These are phyloP conservation scores for Xylariaceae sp. DNA, from an alignment of 2,329 filamentous ascomycete species.

Conservation along the genomic window DNA sequence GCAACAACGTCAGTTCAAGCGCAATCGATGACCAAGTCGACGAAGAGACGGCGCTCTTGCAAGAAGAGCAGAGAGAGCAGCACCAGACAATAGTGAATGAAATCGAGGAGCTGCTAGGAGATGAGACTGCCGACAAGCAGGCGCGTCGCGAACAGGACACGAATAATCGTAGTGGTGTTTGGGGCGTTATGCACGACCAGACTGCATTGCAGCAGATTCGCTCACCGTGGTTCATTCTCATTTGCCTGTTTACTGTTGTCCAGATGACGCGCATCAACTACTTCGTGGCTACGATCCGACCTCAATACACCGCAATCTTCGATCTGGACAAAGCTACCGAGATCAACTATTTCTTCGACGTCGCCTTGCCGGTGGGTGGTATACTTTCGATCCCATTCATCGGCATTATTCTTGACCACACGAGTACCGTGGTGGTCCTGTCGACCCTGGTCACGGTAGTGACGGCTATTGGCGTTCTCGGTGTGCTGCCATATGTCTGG, in stretches of 20 bases:
- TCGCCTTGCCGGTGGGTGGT: conserved; percentile 80
- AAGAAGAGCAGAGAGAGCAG: conserved; percentile 56
- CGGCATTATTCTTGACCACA: conserved; percentile 73
- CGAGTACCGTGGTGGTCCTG: conserved; percentile 70
- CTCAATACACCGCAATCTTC: conserved; percentile 78
- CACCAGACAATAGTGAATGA: conserved; percentile 65
- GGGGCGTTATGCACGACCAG: conserved; percentile 77
- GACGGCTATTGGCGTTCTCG: conserved; percentile 73
- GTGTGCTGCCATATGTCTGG: conserved; percentile 66
- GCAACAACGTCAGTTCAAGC: conserved; percentile 30
- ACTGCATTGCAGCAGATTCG: conserved; percentile 70
- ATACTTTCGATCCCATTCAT: conserved; percentile 86
- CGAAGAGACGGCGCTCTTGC: conserved; percentile 54
- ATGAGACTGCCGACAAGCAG: conserved; percentile 59
- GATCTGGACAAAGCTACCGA: conserved; percentile 57
- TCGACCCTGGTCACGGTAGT: conserved; percentile 66
- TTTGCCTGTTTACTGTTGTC: conserved; percentile 75
- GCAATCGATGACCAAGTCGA: conserved; percentile 55
- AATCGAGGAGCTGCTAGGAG: conserved; percentile 71
- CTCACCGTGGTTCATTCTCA: conserved; percentile 81
- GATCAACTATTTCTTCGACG: conserved; percentile 83
- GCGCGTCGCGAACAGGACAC: conserved; percentile 66
- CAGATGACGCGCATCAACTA: conserved; percentile 86
- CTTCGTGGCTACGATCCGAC: conserved; percentile 82
- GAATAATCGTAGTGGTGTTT: conserved; percentile 72